Percentiles rank a stretch among this genome's conserved stretches.
Evolutionary conservation across 208 protist species (phyloP).

Genomic region (Trypanosoma congolense): DNA sequence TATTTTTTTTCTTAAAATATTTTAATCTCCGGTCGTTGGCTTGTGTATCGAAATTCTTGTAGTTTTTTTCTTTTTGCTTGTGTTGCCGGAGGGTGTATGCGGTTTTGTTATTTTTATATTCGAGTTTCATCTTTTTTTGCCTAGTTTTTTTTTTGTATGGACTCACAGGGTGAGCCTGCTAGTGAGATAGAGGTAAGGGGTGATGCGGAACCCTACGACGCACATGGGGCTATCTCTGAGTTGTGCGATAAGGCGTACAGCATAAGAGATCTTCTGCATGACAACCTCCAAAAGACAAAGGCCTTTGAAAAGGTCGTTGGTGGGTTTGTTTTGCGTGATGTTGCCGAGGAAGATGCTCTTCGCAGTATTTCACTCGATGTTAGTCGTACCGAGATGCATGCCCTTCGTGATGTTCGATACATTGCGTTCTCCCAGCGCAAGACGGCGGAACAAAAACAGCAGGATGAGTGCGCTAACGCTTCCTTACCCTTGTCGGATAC

Average conservation of each 20-base stretch:
- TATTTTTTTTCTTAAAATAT: conserved; percentile 18
- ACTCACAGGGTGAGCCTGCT: not conserved
- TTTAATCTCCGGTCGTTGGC: not conserved
- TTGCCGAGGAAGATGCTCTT: conserved; percentile 27
- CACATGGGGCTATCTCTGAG: not conserved
- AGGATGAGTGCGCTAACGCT: conserved; percentile 3
- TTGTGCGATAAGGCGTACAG: conserved; percentile 22
- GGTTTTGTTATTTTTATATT: not conserved
- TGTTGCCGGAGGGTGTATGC: not conserved
- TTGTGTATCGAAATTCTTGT: not conserved
- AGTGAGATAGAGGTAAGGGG: not conserved
- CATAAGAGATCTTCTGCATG: conserved; percentile 31
- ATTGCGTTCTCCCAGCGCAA: conserved; percentile 21
- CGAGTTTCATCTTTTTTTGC: not conserved
- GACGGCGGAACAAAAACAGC: not conserved
- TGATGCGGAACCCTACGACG: not conserved
- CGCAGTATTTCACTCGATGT: conserved; percentile 17
- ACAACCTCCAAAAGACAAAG: conserved; percentile 21
- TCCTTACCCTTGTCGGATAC: not conserved
- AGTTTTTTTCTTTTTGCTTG: not conserved
- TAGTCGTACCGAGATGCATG: conserved; percentile 19
- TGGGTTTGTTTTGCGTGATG: conserved; percentile 31
- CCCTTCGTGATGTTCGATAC: conserved; percentile 25
- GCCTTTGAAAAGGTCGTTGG: conserved; percentile 23
- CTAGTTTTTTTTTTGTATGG: not conserved